Evolutionary conservation across 2,329 filamentous ascomycete genomes (phyloP).

Genomic region (Xenoacremonium recifei): DNA sequence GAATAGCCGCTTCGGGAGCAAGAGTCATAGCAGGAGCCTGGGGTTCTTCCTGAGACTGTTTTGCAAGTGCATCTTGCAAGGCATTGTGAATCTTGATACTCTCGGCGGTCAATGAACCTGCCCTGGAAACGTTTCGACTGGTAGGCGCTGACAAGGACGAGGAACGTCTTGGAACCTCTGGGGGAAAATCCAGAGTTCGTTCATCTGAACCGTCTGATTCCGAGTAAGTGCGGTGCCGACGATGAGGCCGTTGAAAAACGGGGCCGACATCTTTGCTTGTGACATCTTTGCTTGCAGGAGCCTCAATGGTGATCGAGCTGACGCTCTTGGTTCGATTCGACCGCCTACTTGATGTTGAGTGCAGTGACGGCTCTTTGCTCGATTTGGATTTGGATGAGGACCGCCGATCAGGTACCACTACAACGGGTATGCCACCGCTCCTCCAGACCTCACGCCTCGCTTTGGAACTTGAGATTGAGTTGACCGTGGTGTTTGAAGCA

Average conservation of each 20-base stretch:
- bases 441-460: conserved; percentile 60
- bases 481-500: conserved; percentile 46
- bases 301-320: conserved; percentile 45
- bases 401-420: conserved; percentile 58
- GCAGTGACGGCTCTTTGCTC: conserved; percentile 51
- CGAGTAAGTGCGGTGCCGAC: conserved; percentile 43
- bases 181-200: conserved; percentile 60
- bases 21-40: conserved; percentile 15
- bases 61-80: conserved; percentile 25
- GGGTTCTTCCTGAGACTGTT: conserved; percentile 11
- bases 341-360: conserved; percentile 59
- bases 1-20: conserved; percentile 8
- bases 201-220: conserved; percentile 51
- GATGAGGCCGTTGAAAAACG: conserved; percentile 41
- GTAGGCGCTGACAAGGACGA: conserved; percentile 64
- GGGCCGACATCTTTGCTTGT: conserved; percentile 27
- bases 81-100: conserved; percentile 57
- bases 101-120: conserved; percentile 56
- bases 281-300: conserved; percentile 42
- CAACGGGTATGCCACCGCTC: conserved; percentile 59
- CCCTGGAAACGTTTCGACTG: conserved; percentile 54
- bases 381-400: conserved; percentile 54
- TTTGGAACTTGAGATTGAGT: conserved; percentile 51
- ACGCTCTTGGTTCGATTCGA: conserved; percentile 54
- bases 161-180: conserved; percentile 53